Evolutionary conservation across 2,329 filamentous ascomycete genomes (phyloP), one percentile per base, ranked within the genome.

Genomic region (Curvularia sp.): DNA sequence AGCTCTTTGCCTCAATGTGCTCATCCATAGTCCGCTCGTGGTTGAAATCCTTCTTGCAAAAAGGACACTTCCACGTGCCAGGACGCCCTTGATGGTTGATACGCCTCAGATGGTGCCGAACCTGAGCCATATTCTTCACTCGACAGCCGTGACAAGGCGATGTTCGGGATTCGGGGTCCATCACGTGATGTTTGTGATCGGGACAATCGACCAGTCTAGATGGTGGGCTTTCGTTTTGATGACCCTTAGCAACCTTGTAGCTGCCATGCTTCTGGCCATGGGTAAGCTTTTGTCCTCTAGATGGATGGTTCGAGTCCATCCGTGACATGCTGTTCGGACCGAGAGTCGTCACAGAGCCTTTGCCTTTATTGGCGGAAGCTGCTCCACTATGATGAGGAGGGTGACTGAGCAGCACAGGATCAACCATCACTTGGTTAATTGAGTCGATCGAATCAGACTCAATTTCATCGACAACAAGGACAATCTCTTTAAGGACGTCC

Each of bases 41-140:
- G 44, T 48, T 28, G n/a, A 48, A 48, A 22, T 48, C 30, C 30
- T 22, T 22, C 30, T 48, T 48, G 44, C 44, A 48, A 13, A 22
- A 33, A 18, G n/a, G 30, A 31, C 44, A 48, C 28, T 33, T 18
- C 28, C 28, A 22, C 10, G 44, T 30, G 2, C 44, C 18, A 20
- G 18, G 12, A 10, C 18, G 44, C n/a, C 28, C 44, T 5, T 20
- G 28, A 33, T 48, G 44, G n/a, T 10, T 13, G 8, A 7, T 15
- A 5, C 44, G 44, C 4, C 8, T 48, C 5, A 48, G 44, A 33
- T 48, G 44, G 10, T 22, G 6, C 5, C 44, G 44, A 24, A 48
- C 10, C 20, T 48, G 10, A 48, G 44, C 4, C 44, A 48, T 48
- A 4, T 8, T 18, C 12, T 4, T 4, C 30, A 7, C 44, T 13